Evolutionary conservation across 2,329 filamentous ascomycete genomes (phyloP).

Genomic region (Aureobasidium sp.): DNA sequence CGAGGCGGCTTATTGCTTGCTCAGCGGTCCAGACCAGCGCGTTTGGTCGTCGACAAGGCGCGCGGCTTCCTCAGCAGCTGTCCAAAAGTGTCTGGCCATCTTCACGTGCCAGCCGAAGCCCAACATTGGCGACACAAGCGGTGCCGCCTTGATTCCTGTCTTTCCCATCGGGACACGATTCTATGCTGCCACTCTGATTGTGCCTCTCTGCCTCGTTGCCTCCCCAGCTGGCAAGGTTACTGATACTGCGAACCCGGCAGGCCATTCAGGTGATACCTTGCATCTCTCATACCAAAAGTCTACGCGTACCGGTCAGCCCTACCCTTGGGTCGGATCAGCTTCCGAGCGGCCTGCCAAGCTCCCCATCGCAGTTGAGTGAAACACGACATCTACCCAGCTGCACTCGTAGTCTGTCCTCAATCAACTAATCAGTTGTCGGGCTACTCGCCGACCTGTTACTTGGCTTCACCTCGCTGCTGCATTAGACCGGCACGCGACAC

Average conservation of each 20-base stretch:
- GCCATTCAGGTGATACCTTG: neutral
- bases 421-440: slow-evolving; percentile 8
- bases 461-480: slow-evolving; percentile 5
- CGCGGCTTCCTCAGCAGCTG: neutral
- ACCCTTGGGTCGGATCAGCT: neutral
- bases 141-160: neutral
- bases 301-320: neutral
- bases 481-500: neutral
- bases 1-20: neutral
- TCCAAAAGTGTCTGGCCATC: neutral
- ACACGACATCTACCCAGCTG: slow-evolving; percentile 11
- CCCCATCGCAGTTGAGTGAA: slow-evolving; percentile 9
- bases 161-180: neutral
- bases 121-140: slow-evolving; percentile 1
- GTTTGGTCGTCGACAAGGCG: neutral
- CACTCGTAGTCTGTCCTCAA: neutral
- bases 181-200: neutral
- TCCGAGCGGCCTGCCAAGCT: slow-evolving; percentile 4
- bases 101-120: neutral
- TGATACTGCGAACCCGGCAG: neutral
- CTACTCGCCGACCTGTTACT: slow-evolving; percentile 2
- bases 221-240: neutral
- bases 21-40: neutral
- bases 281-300: neutral
- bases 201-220: neutral